Conservation (phyloP, 2,329 filamentous ascomycete species). For the Fusarium nisikadoi region DNA sequence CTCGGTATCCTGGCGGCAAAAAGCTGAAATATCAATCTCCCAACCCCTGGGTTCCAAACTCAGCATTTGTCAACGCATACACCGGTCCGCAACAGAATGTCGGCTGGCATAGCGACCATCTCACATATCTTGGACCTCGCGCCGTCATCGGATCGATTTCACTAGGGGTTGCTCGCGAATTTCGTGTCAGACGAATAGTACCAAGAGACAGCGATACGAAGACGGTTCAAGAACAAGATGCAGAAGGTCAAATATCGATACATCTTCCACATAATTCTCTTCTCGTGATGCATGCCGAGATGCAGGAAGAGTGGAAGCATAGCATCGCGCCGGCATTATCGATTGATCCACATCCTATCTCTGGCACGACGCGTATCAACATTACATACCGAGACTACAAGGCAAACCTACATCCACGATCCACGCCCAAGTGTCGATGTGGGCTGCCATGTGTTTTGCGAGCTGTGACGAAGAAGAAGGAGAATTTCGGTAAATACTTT, state of each 20-base stretch:
- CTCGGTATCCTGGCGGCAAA: slow-evolving; percentile 72
- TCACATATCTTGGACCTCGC: slow-evolving; percentile 91
- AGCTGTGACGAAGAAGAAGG: slow-evolving; percentile 81
- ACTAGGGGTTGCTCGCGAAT: slow-evolving; percentile 91
- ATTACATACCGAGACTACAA: slow-evolving; percentile 94
- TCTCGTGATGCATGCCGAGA: slow-evolving; percentile 95
- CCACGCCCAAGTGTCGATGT: slow-evolving; percentile 83
- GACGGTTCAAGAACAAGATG: slow-evolving; percentile 63
- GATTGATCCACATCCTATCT: slow-evolving; percentile 85
- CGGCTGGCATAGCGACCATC: slow-evolving; percentile 91
- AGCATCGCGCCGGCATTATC: slow-evolving; percentile 77
- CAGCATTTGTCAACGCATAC: slow-evolving; percentile 96
- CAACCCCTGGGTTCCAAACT: slow-evolving; percentile 81
- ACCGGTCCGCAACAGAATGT: slow-evolving; percentile 82
- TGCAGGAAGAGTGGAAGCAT: slow-evolving; percentile 98
- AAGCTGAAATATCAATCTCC: slow-evolving; percentile 84
- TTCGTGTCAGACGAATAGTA: slow-evolving; percentile 82
- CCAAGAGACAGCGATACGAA: slow-evolving; percentile 63
- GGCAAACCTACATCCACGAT: slow-evolving; percentile 76
- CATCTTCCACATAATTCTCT: slow-evolving; percentile 95
- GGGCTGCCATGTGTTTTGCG: slow-evolving; percentile 74
- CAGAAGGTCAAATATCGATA: slow-evolving; percentile 88
- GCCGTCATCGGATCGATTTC: slow-evolving; percentile 91
- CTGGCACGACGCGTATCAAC: slow-evolving; percentile 86
- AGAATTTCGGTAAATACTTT: slow-evolving; percentile 83